Evolutionary conservation across 352 stramenopile genomes (phyloP), one percentile per base, ranked within the genome.

Genomic region (Phytophthora constricta): DNA sequence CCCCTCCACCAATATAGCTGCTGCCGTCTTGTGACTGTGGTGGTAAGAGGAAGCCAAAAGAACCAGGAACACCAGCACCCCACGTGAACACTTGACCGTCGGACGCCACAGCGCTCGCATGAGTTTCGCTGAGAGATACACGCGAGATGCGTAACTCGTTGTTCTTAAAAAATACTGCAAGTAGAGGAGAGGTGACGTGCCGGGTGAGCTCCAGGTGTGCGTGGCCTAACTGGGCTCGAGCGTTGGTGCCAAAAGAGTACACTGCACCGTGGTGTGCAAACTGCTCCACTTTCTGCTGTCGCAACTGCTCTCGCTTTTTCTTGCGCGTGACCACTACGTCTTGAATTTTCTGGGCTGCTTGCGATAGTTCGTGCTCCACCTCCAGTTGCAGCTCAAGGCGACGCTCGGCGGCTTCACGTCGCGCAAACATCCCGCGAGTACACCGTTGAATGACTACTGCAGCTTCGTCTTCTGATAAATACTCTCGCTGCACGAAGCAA

Each of bases 21-120:
- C 27, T 67, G 2, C 42, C 25, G 11, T 72, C 56, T 45, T 68
- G 72, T 33, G 58, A 48, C n/a, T 52, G 58, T 10, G 48, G 56
- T 3, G 65, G 75, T 20, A 76, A 71, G 3, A 90, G 56, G 27
- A 86, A 86, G 0, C 85, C 85, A 56, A 93, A 93, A 0, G 85
- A 84, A 16, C 85, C 81, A 0, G 85, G 82, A 0, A 87, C 72
- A 4, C 85, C 84, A 2, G 77, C 73, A 5, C 85, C 85, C 85
- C 85, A 93, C 11, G 85, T 93, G 60, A 87, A 93, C 3, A 90
- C 71, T 26, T 88, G 71, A 1, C 85, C 85, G 56, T 84, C 79
- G 0, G 85, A 90, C 7, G 81, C 84, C 37, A 93, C 85, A 7
- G 81, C 77, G 25, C 70, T 80, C 1, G 82, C 82, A 33, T 93